Base-by-base conservation (phyloP, 2,329 filamentous ascomycete species). In the Xylaria sp. region DNA sequence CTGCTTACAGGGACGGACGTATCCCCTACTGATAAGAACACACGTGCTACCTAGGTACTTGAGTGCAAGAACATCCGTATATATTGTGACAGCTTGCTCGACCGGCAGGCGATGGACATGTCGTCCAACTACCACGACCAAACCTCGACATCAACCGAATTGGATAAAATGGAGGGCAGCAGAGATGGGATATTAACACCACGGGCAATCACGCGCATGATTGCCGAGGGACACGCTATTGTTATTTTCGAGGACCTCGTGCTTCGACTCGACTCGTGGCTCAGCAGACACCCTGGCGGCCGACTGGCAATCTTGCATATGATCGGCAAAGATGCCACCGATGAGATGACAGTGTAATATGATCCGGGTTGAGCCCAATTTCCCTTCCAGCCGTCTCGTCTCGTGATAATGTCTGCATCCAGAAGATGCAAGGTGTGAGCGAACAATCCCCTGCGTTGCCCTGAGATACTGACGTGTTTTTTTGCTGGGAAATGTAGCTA, bases 221-320 rank as follows among this genome's bases (percentile, higher is more conserved):
- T 90, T 70, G 85, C 85, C 34, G 80, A 86, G 57, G 87, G 86
- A 65, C 81, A 85, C 34, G 82, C 79, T 15, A 84, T 90, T 63
- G 83, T 90, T 71, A 84, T 90, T 63, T 84, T 83, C 70, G 83
- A 89, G 53, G 87, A 85, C 52, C 73, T 80, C 60, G 84, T 87
- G 18, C 79, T 90, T 71, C 81, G 82, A 64, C 83, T 90, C 43
- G 85, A 88, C 72, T 78, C 80, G 50, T 90, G 88, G 88, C 81
- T 89, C 71, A 76, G 84, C 63, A 83, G 79, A 64, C 88, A 90
- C 72, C 88, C 88, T 0, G 88, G 88, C 23, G 88, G 88, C 36
- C 79, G 81, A 15, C 78, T 90, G 30, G 85, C 87, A 23, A 88
- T 90, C 68, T 75, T 86, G 70, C 88, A 90, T 78, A 89, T 88